Conservation (phyloP, 2,329 filamentous ascomycete genomes). For the Pochonia chlamydosporia region DNA sequence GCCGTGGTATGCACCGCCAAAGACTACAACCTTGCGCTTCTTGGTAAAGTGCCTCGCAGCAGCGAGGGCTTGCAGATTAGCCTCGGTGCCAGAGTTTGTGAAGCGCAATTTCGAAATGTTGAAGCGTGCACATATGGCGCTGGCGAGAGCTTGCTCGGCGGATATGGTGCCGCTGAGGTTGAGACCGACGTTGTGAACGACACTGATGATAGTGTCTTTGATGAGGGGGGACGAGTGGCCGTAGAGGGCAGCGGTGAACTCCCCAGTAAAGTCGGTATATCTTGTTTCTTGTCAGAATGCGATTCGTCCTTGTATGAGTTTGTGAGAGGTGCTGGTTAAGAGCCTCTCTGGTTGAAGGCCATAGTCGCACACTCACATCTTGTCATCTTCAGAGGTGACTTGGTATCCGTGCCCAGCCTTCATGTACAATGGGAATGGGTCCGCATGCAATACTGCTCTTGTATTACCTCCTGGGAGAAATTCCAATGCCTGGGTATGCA, state of each 20-base stretch:
- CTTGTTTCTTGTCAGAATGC: constrained; percentile 15
- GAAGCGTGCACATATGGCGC: constrained; percentile 48
- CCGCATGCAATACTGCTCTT: constrained; percentile 35
- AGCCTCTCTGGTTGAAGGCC: not conserved
- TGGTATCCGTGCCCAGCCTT: constrained; percentile 28
- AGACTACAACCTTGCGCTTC: constrained; percentile 42
- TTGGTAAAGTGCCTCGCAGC: constrained; percentile 42
- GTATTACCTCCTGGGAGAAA: constrained; percentile 41
- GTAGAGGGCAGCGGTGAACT: constrained; percentile 60
- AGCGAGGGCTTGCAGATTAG: constrained; percentile 54
- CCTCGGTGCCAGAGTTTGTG: constrained; percentile 61
- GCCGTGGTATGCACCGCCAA: constrained; percentile 39
- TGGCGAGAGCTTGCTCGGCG: constrained; percentile 46
- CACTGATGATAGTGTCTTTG: constrained; percentile 36
- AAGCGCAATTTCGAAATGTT: constrained; percentile 52
- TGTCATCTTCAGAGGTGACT: constrained; percentile 35
- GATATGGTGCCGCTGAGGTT: constrained; percentile 48
- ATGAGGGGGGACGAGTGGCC: constrained; percentile 58
- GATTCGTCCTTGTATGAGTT: too few relatives aligned
- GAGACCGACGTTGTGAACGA: constrained; percentile 41
- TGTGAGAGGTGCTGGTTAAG: too few relatives aligned
- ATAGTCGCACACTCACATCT: constrained; percentile 24
- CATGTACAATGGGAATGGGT: constrained; percentile 38
- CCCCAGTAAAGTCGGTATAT: constrained; percentile 56
- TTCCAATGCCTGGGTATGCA: constrained; percentile 31